Evolutionary conservation across 2,329 filamentous ascomycete genomes (phyloP).

Genomic region (Teratosphaeria destructans): DNA sequence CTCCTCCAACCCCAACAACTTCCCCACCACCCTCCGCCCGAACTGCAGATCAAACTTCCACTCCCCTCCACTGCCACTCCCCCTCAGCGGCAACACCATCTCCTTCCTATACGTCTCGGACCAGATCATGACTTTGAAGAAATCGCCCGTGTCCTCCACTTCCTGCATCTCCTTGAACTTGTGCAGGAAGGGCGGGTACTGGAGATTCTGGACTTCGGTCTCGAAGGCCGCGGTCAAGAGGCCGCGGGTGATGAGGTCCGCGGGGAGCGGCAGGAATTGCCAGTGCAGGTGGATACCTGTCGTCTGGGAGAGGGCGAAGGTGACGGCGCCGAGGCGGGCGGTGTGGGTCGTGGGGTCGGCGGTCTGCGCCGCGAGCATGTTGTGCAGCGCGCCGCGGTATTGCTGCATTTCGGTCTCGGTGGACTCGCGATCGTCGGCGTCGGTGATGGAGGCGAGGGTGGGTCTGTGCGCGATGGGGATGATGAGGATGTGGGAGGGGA

Average conservation of each 20-base stretch:
- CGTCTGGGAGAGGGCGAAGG: constrained; percentile 80
- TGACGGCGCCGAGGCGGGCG: constrained; percentile 65
- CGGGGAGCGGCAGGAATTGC: constrained; percentile 76
- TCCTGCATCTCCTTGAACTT: constrained; percentile 10
- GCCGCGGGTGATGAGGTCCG: constrained; percentile 56
- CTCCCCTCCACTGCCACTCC: constrained; percentile 57
- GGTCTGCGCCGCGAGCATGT: constrained; percentile 50
- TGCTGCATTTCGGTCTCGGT: constrained; percentile 73
- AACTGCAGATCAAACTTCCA: constrained; percentile 86
- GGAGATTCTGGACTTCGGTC: constrained; percentile 70
- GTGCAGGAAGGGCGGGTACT: constrained; percentile 45
- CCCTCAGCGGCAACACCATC: constrained; percentile 65
- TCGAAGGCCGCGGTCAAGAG: constrained; percentile 82
- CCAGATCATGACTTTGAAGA: constrained; percentile 27
- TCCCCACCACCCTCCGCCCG: constrained; percentile 75
- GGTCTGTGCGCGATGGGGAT: constrained; percentile 77
- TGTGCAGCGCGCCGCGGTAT: constrained; percentile 67
- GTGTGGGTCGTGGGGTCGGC: constrained; percentile 28
- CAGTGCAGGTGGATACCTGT: constrained; percentile 82
- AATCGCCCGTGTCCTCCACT: constrained; percentile 19
- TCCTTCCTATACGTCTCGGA: constrained; percentile 44
- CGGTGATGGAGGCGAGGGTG: constrained; percentile 58
- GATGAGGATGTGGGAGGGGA: constrained; percentile 81
- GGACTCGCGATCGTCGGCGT: constrained; percentile 40
- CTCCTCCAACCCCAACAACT: constrained; percentile 68